Base-by-base conservation (phyloP, 805 yeast species). In the Citeromyces nyonsensis region DNA sequence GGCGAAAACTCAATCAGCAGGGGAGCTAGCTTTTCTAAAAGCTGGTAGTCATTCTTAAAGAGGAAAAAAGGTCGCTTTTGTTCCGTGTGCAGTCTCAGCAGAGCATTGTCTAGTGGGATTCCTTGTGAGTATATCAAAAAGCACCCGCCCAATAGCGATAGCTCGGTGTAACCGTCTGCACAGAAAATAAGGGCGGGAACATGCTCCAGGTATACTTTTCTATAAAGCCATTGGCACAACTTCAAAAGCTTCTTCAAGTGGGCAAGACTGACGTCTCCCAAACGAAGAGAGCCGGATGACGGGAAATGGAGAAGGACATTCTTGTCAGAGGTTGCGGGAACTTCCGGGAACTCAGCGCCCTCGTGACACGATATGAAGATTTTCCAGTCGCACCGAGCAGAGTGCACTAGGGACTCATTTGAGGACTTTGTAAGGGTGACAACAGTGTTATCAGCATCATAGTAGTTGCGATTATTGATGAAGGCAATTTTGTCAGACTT, bases 131-230 rank as follows among this genome's bases (percentile, higher is more conserved):
- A 88, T 36, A 88, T 78, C 36, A 79, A 41, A 43, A 69, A 86
- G 35, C 85, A 68, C 25, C 83, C 56, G 1, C 72, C 68, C 26
- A 86, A 52, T n/a, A 88, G 61, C 4, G 94, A 73, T 33, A 86
- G 78, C 47, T 85, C 95, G 0, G 95, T 83, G 51, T 86, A 88
- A 0, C 97, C 97, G 53, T 88, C 95, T 2, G 81, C 69, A 45
- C 95, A 84, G 47, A 73, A 77, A 7, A 86, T 73, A 56, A 3
- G 70, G 63, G 32, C 59, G 51, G 3, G 41, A 29, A 41, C 47
- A 14, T 35, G 43, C 7, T 18, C 22, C 28, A 22, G 27, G 25
- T 54, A 47, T 31, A 61, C 55, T 24, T 51, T 56, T 26, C 61
- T 52, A 37, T 73, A 73, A 11, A 85, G 54, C 26, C 79, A 54